These are phyloP conservation scores for Yarrowia sp. DNA, from an alignment of 805 yeast genomes.

Conservation along the genomic window DNA sequence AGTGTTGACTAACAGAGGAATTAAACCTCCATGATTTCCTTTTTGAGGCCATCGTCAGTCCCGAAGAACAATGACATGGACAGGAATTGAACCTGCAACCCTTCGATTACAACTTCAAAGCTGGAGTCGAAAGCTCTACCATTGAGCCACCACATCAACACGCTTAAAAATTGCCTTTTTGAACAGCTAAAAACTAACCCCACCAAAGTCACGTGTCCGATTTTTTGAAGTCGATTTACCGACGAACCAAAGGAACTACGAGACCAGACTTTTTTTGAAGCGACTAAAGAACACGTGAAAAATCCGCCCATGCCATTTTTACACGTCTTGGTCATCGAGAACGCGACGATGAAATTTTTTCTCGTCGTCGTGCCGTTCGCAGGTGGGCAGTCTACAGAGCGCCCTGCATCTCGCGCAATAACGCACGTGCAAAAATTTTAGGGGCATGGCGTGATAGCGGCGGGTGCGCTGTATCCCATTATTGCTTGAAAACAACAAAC, in stretches of 20 bases:
- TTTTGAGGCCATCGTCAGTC: slow-evolving; percentile 14
- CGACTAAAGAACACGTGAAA: neutral
- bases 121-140: slow-evolving; percentile 80
- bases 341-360: neutral
- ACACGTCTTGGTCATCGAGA: too few relatives aligned
- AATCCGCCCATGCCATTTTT: neutral
- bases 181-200: neutral
- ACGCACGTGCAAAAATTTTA: slow-evolving; percentile 6
- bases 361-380: neutral
- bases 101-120: slow-evolving; percentile 54
- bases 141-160: slow-evolving; percentile 58
- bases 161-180: neutral
- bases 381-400: neutral
- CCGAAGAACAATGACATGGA: slow-evolving; percentile 41
- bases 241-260: neutral
- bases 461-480: too few relatives aligned
- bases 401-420: neutral
- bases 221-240: neutral
- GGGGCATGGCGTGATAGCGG: neutral
- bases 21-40: slow-evolving; percentile 6
- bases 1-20: slow-evolving; percentile 21
- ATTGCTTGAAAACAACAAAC: too few relatives aligned
- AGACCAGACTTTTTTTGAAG: neutral
- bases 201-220: slow-evolving; percentile 4
- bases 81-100: slow-evolving; percentile 89